A percentile compares a stretch with the other conserved stretches of the same genome.
Conservation (phyloP, 83 land plant species). For the Picea abies region DNA sequence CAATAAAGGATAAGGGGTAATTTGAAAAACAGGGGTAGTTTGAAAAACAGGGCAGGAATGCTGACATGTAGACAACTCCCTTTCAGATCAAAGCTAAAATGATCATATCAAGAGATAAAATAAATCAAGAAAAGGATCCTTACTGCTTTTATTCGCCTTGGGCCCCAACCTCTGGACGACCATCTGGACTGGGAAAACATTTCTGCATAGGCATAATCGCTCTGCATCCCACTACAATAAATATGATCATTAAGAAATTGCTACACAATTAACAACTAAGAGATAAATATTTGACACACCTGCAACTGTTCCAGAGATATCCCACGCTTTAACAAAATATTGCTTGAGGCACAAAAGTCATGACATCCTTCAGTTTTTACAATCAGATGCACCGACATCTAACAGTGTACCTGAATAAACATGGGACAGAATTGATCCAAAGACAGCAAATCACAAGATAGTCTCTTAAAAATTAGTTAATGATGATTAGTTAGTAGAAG, state of each 20-base stretch:
- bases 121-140: slow-evolving; percentile 14
- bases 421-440: no score
- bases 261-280: background rate
- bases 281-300: background rate
- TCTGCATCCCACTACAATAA: slow-evolving; percentile 61
- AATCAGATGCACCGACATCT: no score
- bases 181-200: slow-evolving; percentile 75
- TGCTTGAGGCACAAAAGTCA: no score
- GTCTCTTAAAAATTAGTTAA: no score
- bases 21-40: background rate
- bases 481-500: no score
- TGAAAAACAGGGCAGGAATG: background rate
- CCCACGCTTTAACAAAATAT: background rate
- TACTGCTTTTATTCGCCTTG: slow-evolving; percentile 73
- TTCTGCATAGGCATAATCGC: slow-evolving; percentile 80
- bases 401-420: no score
- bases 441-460: no score
- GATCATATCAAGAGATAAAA: background rate
- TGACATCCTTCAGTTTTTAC: no score
- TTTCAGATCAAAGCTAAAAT: background rate
- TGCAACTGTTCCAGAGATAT: background rate
- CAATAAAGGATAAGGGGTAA: background rate
- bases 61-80: background rate
- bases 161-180: slow-evolving; percentile 76
- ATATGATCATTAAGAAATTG: background rate